A percentile compares a stretch with the other conserved stretches of the same genome.
phyloP scores from a whole-genome alignment of 176 grass and related monocot species.

The Canna indica region DNA sequence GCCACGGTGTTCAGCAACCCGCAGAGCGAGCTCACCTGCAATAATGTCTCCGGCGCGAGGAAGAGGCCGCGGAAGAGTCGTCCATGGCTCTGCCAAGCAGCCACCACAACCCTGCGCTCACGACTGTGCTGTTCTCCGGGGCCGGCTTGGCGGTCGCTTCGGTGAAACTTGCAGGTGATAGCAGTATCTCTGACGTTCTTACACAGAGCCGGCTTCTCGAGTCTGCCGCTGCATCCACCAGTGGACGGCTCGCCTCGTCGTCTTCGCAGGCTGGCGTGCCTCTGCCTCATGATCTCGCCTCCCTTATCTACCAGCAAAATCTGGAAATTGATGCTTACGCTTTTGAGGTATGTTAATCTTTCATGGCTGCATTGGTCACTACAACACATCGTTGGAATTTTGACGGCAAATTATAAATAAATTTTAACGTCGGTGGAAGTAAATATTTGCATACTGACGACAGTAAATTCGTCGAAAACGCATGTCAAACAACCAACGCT shows the following conservation, averaged over 20 bases:
- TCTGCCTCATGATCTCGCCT: neutral
- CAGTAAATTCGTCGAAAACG: no score
- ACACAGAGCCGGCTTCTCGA: slow-evolving; percentile 1
- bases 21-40: slow-evolving; percentile 46
- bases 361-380: neutral
- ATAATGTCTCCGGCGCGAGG: neutral
- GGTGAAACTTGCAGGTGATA: neutral
- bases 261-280: neutral
- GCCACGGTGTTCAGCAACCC: slow-evolving; percentile 29
- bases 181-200: neutral
- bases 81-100: neutral
- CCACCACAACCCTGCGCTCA: neutral
- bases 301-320: neutral
- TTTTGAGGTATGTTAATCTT: slow-evolving; percentile 2
- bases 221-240: neutral
- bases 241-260: neutral
- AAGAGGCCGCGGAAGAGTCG: slow-evolving; percentile 21
- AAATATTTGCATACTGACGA: no score
- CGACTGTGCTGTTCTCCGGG: neutral
- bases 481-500: no score
- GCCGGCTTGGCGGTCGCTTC: neutral
- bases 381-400: no score
- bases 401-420: no score
- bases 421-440: no score
- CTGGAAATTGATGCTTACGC: slow-evolving; percentile 1